Evolutionary conservation across 2,329 filamentous ascomycete genomes (phyloP).

Genomic region (Elsinoe arachidis): DNA sequence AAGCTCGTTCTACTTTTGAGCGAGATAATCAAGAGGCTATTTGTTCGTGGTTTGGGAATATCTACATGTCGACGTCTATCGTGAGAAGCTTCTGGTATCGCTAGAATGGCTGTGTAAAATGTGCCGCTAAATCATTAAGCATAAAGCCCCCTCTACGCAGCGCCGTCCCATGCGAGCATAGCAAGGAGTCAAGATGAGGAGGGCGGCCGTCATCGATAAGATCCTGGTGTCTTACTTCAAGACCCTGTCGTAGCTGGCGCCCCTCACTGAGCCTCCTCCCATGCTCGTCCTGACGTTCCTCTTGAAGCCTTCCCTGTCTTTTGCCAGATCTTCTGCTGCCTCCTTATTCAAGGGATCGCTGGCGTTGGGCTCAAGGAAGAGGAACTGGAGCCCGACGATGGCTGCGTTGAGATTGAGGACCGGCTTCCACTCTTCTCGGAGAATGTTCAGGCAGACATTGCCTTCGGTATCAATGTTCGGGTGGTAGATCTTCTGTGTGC

Average conservation of each 20-base stretch:
- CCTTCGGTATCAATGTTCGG: slow-evolving; percentile 97
- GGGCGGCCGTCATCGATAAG: slow-evolving; percentile 20
- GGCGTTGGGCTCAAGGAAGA: slow-evolving; percentile 96
- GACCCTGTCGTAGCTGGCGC: slow-evolving; percentile 68
- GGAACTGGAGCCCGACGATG: slow-evolving; percentile 87
- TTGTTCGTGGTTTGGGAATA: neutral
- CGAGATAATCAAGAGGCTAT: neutral
- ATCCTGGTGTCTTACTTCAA: slow-evolving; percentile 45
- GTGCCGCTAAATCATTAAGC: slow-evolving; percentile 6
- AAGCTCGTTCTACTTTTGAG: neutral
- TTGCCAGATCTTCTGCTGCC: slow-evolving; percentile 82
- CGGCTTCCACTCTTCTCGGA: slow-evolving; percentile 98
- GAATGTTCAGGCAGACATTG: slow-evolving; percentile 95
- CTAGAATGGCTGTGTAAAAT: neutral
- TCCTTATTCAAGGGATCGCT: slow-evolving; percentile 98
- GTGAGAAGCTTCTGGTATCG: slow-evolving; percentile 3
- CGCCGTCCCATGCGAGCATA: slow-evolving; percentile 2
- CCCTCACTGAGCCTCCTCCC: slow-evolving; percentile 68
- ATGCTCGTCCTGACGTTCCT: slow-evolving; percentile 80
- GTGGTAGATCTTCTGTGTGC: slow-evolving; percentile 97
- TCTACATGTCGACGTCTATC: slow-evolving; percentile 9
- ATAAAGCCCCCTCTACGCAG: neutral
- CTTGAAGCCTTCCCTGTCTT: slow-evolving; percentile 81
- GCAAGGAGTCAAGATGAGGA: neutral
- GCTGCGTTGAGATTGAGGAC: slow-evolving; percentile 95